Percentiles rank a stretch among this genome's conserved stretches.
Evolutionary conservation across 2,329 filamentous ascomycete genomes (phyloP).

Genomic region (Septoria petroselini): DNA sequence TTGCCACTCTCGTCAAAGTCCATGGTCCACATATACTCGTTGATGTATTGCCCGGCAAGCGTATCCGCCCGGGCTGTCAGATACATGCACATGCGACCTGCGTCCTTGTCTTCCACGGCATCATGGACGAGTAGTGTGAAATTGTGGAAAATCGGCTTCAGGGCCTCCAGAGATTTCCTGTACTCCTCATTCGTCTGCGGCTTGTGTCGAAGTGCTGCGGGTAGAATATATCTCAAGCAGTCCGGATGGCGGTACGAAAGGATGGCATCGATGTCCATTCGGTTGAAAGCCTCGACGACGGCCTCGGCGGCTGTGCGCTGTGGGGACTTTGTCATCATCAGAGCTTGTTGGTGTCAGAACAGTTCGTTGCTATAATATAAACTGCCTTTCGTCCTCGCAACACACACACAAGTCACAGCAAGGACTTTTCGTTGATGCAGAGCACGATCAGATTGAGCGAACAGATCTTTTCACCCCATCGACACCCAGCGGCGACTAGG

Average conservation of each 20-base stretch:
- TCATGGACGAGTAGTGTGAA: slow-evolving; percentile 36
- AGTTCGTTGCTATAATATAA: slow-evolving; percentile 3
- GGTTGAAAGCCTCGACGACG: slow-evolving; percentile 37
- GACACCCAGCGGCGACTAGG: neutral
- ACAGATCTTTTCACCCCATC: neutral
- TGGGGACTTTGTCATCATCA: slow-evolving; percentile 16
- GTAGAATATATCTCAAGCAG: slow-evolving; percentile 35
- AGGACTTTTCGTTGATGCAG: neutral
- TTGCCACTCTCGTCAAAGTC: slow-evolving; percentile 22
- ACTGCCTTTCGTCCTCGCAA: no score
- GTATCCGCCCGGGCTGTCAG: slow-evolving; percentile 37
- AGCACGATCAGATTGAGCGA: neutral
- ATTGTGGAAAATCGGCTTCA: slow-evolving; percentile 35
- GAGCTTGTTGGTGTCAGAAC: neutral
- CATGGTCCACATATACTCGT: slow-evolving; percentile 28
- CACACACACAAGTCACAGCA: neutral
- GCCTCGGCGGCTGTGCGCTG: slow-evolving; percentile 35
- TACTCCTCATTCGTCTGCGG: slow-evolving; percentile 30
- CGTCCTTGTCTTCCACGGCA: slow-evolving; percentile 33
- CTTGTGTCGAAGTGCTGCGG: slow-evolving; percentile 28
- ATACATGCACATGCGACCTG: slow-evolving; percentile 36
- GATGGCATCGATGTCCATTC: slow-evolving; percentile 34
- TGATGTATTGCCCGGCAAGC: slow-evolving; percentile 23
- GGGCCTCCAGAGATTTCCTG: slow-evolving; percentile 24
- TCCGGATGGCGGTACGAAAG: slow-evolving; percentile 32